Evolutionary conservation across 2,329 filamentous ascomycete species (phyloP).

Genomic region (Myriangium duriaei): DNA sequence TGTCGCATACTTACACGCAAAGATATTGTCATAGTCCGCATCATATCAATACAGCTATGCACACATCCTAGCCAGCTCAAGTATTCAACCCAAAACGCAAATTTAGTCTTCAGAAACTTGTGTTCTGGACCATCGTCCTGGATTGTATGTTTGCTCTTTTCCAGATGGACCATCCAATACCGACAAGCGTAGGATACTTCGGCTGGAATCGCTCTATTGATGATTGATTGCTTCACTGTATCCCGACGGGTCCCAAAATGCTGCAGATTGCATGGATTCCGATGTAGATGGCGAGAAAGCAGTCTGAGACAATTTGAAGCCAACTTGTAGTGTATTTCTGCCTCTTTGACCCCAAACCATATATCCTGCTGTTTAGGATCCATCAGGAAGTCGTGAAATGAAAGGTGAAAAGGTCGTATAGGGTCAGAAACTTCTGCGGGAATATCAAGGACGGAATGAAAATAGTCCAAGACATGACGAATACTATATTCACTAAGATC

Average conservation of each 20-base stretch:
- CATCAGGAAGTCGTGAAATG: constrained; percentile 19
- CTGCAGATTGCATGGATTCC: neutral
- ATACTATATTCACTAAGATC: constrained; percentile 12
- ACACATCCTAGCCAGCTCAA: constrained; percentile 3
- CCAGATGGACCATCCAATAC: constrained; percentile 5
- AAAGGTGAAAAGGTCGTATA: constrained; percentile 17
- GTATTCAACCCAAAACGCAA: neutral
- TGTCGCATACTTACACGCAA: too few relatives aligned
- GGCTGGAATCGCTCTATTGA: neutral
- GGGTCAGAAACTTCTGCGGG: constrained; percentile 15
- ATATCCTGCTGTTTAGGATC: too few relatives aligned
- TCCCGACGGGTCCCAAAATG: neutral
- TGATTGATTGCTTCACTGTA: constrained; percentile 20
- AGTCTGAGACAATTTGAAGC: constrained; percentile 14
- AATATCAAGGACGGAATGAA: neutral
- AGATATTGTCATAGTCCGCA: too few relatives aligned
- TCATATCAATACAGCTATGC: too few relatives aligned
- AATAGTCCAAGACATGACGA: neutral
- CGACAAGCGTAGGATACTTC: constrained; percentile 5
- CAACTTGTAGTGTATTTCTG: constrained; percentile 25
- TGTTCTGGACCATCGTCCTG: neutral
- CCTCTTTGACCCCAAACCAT: too few relatives aligned
- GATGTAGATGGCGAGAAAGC: constrained; percentile 17
- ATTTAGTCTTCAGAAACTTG: neutral
- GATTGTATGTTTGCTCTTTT: neutral